These are phyloP conservation scores for Penicillium sp. DNA, from an alignment of 2,329 filamentous ascomycete genomes.

Conservation along the genomic window DNA sequence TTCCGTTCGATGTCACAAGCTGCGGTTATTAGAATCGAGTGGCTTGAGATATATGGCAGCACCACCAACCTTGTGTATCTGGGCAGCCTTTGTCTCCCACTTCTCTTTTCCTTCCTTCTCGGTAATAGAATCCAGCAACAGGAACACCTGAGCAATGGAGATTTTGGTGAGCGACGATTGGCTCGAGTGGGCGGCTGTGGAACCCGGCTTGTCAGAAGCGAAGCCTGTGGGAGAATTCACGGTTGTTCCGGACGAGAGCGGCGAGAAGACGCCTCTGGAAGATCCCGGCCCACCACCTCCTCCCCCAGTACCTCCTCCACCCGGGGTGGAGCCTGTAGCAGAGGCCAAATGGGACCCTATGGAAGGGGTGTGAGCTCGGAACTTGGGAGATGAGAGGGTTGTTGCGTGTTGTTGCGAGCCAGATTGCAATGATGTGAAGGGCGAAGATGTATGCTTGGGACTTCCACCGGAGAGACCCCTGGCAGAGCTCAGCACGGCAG, in stretches of 20 bases:
- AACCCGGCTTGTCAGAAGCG: constrained; percentile 49
- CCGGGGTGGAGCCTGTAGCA: constrained; percentile 54
- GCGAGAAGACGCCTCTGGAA: constrained; percentile 60
- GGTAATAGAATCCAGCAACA: constrained; percentile 90
- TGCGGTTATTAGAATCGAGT: constrained; percentile 38
- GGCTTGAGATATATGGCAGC: not conserved
- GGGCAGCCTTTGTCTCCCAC: constrained; percentile 89
- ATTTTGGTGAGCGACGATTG: constrained; percentile 78
- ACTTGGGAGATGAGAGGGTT: constrained; percentile 57
- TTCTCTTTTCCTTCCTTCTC: constrained; percentile 88
- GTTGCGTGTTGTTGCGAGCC: constrained; percentile 56
- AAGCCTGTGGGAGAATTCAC: constrained; percentile 55
- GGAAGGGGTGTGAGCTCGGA: constrained; percentile 56
- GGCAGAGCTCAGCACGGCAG: constrained; percentile 52
- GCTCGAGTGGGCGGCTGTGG: constrained; percentile 46
- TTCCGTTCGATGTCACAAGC: constrained; percentile 96
- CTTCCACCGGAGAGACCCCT: constrained; percentile 54
- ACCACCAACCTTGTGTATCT: constrained; percentile 77
- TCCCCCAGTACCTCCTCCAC: constrained; percentile 51
- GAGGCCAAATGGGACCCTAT: constrained; percentile 58
- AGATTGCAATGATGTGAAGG: constrained; percentile 55
- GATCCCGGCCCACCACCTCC: constrained; percentile 56
- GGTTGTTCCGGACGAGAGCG: constrained; percentile 58
- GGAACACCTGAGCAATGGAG: constrained; percentile 90
- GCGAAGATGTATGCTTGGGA: constrained; percentile 55